Conservation (phyloP, 1,139 yeast genomes). For the Pichia sp. region DNA sequence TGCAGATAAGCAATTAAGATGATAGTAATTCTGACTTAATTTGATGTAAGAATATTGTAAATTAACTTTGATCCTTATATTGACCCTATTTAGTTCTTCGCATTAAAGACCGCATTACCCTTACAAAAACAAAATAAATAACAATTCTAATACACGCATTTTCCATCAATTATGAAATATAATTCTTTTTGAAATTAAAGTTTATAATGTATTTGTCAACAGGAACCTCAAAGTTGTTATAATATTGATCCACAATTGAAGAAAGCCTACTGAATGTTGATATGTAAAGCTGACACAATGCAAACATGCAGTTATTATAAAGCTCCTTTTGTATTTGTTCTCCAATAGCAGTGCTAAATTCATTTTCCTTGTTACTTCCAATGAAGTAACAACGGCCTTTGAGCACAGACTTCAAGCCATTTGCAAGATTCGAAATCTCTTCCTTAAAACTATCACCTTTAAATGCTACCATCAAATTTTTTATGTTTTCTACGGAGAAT, state of each 20-base stretch:
- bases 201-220: constrained; percentile 31
- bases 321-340: constrained; percentile 46
- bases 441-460: constrained; percentile 54
- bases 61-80: too few relatives aligned
- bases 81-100: too few relatives aligned
- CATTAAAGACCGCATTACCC: too few relatives aligned
- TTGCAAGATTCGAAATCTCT: constrained; percentile 53
- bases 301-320: constrained; percentile 41
- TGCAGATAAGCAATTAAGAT: too few relatives aligned
- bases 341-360: constrained; percentile 29
- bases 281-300: constrained; percentile 36
- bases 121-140: too few relatives aligned
- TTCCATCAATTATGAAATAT: neutral
- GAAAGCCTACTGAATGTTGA: constrained; percentile 40
- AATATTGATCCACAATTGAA: constrained; percentile 39
- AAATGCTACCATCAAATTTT: constrained; percentile 51
- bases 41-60: too few relatives aligned
- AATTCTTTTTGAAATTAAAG: constrained; percentile 29
- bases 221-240: constrained; percentile 38
- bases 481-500: constrained; percentile 55
- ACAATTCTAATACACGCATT: neutral
- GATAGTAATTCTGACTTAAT: too few relatives aligned
- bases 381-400: constrained; percentile 27
- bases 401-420: constrained; percentile 59
- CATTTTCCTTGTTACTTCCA: constrained; percentile 32